Evolutionary conservation across 1,284 basidiomycete species (phyloP), one percentile per base, ranked within the genome.

Genomic region (Marasmius sp.): DNA sequence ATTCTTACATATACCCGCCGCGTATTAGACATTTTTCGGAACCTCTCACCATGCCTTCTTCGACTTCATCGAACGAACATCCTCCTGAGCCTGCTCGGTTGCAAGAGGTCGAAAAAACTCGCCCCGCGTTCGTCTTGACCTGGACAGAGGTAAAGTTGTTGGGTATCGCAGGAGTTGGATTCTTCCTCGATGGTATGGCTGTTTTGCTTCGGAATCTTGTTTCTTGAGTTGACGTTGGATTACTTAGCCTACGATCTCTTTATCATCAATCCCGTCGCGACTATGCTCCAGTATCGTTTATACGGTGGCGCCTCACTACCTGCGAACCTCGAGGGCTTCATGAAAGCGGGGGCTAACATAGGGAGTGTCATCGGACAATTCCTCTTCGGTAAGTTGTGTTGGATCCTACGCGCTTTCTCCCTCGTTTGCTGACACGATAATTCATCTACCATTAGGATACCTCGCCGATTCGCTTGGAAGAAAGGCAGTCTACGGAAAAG

Each of bases 321-420:
- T 0, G 62, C 79, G 0, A 80, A 83, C 51, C 79, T 89, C 2
- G 77, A 88, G 70, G 88, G 88, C 22, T 79, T 90, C 66, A 61
- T 91, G 67, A 91, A 90, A 68, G 88, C 88, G 5, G 76, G 80
- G 2, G 87, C 89, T 5, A 90, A 91, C 73, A 90, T 91, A 41
- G 89, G 89, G 1, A 85, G 84, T 67, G 88, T 91, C 59, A 85
- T 91, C 47, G 90, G 89, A 36, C 91, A 92, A 75, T 86, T 93
- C 67, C 71, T 73, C 0, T 93, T 93, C 66, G 91, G 79, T 47
- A 16, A 1, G 45, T 47, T n/a, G 6, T 16, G 8, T n/a, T 47
- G 8, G 8, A 8, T 2, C 45, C 20, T n/a, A 18, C 20, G 45
- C 45, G 6, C 8, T 6, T 47, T 8, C 45, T 11, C 16, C 45